Conservation (phyloP, 371 early-diverging fungal species). For the Thermomucor indicae-seudaticae region DNA sequence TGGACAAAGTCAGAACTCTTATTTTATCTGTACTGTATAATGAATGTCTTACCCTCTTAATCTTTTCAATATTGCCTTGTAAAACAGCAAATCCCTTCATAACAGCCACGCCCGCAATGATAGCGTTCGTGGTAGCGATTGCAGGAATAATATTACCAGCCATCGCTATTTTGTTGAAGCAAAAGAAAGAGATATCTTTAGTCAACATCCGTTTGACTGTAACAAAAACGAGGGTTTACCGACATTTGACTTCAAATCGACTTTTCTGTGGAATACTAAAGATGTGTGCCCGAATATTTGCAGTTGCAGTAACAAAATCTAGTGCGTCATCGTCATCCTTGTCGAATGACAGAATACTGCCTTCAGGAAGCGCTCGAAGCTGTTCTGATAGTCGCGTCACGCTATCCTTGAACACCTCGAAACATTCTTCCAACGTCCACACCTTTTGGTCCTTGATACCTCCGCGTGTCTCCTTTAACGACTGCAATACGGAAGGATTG, state of each 20-base stretch:
- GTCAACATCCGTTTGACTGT: neutral
- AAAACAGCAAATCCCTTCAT: slow-evolving; percentile 80
- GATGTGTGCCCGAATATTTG: slow-evolving; percentile 81
- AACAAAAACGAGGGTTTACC: neutral
- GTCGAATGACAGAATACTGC: slow-evolving; percentile 71
- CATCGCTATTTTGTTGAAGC: slow-evolving; percentile 67
- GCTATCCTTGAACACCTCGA: slow-evolving; percentile 51
- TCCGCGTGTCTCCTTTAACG: neutral
- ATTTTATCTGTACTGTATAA: slow-evolving; percentile 6
- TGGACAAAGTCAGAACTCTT: neutral
- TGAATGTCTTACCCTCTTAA: slow-evolving; percentile 44
- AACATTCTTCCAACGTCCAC: slow-evolving; percentile 60
- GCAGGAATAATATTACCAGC: slow-evolving; percentile 99
- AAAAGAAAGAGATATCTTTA: neutral
- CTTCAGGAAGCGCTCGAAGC: slow-evolving; percentile 35
- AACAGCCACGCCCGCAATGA: slow-evolving; percentile 95
- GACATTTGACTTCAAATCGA: slow-evolving; percentile 87
- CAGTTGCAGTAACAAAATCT: slow-evolving; percentile 89
- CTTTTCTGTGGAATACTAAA: slow-evolving; percentile 80
- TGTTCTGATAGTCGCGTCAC: slow-evolving; percentile 34
- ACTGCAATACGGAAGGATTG: neutral
- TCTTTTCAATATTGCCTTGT: slow-evolving; percentile 45
- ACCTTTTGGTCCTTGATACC: slow-evolving; percentile 62
- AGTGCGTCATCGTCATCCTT: slow-evolving; percentile 91
- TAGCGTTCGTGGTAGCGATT: slow-evolving; percentile 99